phyloP scores from a whole-genome alignment of 306 rosid genomes.

The Parietaria judaica region DNA sequence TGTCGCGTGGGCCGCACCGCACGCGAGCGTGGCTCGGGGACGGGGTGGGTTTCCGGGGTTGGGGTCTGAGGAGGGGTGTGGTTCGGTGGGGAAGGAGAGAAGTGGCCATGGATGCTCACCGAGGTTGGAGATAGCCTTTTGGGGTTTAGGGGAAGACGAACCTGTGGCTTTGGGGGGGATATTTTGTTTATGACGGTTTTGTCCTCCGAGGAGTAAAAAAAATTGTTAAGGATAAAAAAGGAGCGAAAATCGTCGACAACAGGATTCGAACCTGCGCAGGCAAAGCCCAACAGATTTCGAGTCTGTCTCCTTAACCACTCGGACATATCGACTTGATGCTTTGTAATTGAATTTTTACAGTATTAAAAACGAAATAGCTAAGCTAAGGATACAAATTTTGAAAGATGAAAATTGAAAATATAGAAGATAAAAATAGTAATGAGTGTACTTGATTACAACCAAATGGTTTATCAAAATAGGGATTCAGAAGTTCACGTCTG shows the following conservation, averaged over 20 bases:
- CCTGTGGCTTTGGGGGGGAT: not conserved
- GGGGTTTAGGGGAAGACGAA: not conserved
- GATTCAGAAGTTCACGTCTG: too few relatives aligned
- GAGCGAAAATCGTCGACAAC: constrained; percentile 22
- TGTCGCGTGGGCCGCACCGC: constrained; percentile 79
- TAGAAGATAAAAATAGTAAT: too few relatives aligned
- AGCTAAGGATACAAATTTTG: too few relatives aligned
- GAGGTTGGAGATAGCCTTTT: not conserved
- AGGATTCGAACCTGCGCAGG: constrained; percentile 53
- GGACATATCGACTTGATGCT: constrained; percentile 9
- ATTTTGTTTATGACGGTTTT: constrained; percentile 5
- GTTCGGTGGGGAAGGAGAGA: constrained; percentile 30
- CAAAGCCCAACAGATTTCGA: constrained; percentile 19
- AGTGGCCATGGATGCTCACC: constrained; percentile 44
- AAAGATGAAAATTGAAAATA: too few relatives aligned
- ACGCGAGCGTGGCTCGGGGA: constrained; percentile 18
- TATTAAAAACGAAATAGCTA: too few relatives aligned
- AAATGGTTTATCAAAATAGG: too few relatives aligned
- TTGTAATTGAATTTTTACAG: too few relatives aligned
- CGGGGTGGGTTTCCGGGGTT: constrained; percentile 1
- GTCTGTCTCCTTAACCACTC: constrained; percentile 14
- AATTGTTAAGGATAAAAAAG: too few relatives aligned
- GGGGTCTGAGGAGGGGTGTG: constrained; percentile 33
- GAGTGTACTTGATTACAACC: too few relatives aligned
- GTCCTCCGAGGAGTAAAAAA: not conserved